A percentile compares a stretch with the other conserved stretches of the same genome.
These are phyloP conservation scores for Astragalus glycyphyllos DNA, from an alignment of 306 rosid species.

Conservation along the genomic window DNA sequence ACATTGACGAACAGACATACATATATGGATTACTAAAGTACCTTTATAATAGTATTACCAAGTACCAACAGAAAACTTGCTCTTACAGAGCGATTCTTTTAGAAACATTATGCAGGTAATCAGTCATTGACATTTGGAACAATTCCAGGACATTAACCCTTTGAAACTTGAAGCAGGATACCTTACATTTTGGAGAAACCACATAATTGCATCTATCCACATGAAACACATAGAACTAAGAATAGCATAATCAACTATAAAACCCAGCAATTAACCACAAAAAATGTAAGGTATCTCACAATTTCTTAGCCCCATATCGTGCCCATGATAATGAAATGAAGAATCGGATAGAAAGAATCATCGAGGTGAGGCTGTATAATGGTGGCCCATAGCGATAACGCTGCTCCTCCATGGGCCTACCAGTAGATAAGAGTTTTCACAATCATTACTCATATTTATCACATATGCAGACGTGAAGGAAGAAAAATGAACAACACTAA, in stretches of 20 bases:
- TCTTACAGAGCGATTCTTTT: too few species aligned
- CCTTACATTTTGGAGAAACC: too few species aligned
- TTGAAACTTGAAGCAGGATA: too few species aligned
- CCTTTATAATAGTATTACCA: too few species aligned
- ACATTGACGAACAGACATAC: too few species aligned
- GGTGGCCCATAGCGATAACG: conserved; percentile 96
- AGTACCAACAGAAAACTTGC: too few species aligned
- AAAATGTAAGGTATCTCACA: conserved; percentile 62
- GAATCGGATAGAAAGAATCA: conserved; percentile 73
- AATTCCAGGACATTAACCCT: too few species aligned
- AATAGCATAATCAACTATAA: conserved; percentile 35
- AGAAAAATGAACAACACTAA: conserved; percentile 31
- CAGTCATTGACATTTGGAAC: too few species aligned
- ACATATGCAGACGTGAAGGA: conserved; percentile 27
- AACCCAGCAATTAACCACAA: conserved; percentile 27
- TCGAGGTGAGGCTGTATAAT: conserved; percentile 74
- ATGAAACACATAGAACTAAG: conserved; percentile 9
- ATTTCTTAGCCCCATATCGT: conserved; percentile 62
- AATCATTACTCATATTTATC: conserved; percentile 21
- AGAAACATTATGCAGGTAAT: too few species aligned
- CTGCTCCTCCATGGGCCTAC: conserved; percentile 99
- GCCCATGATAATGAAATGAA: conserved; percentile 72
- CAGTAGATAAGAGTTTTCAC: conserved; percentile 36
- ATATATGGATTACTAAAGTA: too few species aligned
- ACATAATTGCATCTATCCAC: too few species aligned